phyloP scores from a whole-genome alignment of 805 yeast genomes.

The Lachancea kluyveri region DNA sequence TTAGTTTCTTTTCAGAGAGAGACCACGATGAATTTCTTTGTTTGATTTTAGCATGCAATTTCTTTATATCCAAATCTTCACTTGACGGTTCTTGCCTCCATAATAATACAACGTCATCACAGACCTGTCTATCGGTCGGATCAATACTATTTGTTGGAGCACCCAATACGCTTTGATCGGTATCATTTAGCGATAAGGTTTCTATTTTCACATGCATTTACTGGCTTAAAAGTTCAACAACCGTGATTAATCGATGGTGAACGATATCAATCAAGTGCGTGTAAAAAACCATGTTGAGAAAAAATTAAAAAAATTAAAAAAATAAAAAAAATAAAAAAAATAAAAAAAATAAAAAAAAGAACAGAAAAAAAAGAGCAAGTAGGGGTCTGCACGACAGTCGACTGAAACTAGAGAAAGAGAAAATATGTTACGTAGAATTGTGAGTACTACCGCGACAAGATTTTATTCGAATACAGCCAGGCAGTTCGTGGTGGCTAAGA shows the following conservation, averaged over 20 bases:
- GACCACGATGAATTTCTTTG: constrained; percentile 54
- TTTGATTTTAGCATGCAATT: constrained; percentile 47
- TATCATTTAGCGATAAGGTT: constrained; percentile 24
- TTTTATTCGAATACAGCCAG: constrained; percentile 3
- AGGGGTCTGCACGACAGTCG: not conserved
- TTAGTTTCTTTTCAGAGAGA: constrained; percentile 52
- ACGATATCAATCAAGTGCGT: too few species aligned
- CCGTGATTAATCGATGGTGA: too few species aligned
- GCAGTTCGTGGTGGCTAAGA: constrained; percentile 9
- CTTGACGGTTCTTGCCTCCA: constrained; percentile 66
- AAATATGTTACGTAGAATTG: not conserved
- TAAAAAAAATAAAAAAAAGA: too few species aligned
- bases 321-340: too few species aligned
- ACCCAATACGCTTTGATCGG: not conserved
- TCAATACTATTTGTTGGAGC: constrained; percentile 17
- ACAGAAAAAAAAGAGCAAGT: not conserved
- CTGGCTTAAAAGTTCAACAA: not conserved
- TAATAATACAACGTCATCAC: constrained; percentile 51
- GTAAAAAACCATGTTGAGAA: too few species aligned
- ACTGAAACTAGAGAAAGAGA: not conserved
- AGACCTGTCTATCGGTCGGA: constrained; percentile 56
- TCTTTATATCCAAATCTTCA: constrained; percentile 50
- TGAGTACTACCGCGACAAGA: not conserved
- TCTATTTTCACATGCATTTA: constrained; percentile 22
- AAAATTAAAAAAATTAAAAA: too few species aligned